phyloP scores from a whole-genome alignment of 1,139 yeast species.

The Blastobotrys raffinosifermentans region DNA sequence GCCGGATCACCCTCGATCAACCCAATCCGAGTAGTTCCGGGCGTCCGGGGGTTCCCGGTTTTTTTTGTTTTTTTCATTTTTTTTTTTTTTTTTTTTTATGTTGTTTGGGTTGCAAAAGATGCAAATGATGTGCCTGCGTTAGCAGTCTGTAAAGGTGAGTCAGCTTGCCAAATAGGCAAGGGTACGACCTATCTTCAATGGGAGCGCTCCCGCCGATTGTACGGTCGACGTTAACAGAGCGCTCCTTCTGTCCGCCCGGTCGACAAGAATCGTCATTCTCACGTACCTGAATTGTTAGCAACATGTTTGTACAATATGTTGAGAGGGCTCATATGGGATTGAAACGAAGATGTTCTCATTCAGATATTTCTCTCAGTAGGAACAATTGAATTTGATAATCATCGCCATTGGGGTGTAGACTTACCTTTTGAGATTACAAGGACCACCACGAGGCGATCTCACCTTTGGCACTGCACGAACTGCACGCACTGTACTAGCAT shows the following conservation, averaged over 20 bases:
- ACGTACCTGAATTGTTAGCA: no score
- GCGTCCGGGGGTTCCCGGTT: no score
- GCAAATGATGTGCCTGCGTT: background rate
- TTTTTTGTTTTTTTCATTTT: no score
- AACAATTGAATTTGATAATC: slow-evolving; percentile 29
- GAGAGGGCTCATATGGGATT: slow-evolving; percentile 28
- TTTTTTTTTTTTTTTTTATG: no score
- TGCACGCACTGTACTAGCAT: no score
- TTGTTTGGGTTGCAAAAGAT: slow-evolving; percentile 5
- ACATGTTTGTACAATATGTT: background rate
- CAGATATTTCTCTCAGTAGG: slow-evolving; percentile 24
- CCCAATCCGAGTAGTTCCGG: no score
- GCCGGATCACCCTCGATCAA: no score
- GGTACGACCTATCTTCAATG: slow-evolving; percentile 27
- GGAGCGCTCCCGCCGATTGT: slow-evolving; percentile 25
- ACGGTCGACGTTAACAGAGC: slow-evolving; percentile 23
- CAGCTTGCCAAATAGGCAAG: slow-evolving; percentile 7
- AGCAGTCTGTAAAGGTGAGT: background rate
- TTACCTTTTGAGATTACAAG: background rate
- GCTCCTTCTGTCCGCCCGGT: slow-evolving; percentile 33
- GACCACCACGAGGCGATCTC: background rate
- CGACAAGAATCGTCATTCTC: slow-evolving; percentile 28
- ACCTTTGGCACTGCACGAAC: background rate
- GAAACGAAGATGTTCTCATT: slow-evolving; percentile 25
- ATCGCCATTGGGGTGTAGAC: slow-evolving; percentile 17